Conservation (phyloP, 306 rosid genomes). For the Corylus americana region DNA sequence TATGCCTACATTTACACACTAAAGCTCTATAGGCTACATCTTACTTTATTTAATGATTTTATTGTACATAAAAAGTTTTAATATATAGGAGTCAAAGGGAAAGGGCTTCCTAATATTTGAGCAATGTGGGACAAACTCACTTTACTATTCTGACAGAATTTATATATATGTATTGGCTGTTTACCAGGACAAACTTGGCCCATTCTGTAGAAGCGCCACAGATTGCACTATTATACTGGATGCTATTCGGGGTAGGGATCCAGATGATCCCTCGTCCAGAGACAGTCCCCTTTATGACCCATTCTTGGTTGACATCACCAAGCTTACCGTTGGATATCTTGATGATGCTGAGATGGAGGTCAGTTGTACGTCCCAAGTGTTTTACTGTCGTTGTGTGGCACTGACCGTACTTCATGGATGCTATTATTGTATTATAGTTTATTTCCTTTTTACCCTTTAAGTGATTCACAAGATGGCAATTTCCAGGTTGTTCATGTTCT, state of each 20-base stretch:
- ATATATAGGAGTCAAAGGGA: too few species aligned
- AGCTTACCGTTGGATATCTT: slow-evolving; percentile 69
- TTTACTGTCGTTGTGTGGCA: slow-evolving; percentile 7
- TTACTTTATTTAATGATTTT: too few species aligned
- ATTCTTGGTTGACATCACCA: slow-evolving; percentile 56
- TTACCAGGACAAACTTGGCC: slow-evolving; percentile 76
- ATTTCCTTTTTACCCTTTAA: neutral
- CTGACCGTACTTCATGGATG: slow-evolving; percentile 13
- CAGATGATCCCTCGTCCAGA: slow-evolving; percentile 61
- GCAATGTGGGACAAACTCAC: too few species aligned
- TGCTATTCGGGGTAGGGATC: slow-evolving; percentile 69
- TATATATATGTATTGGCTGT: slow-evolving; percentile 23
- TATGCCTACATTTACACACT: too few species aligned
- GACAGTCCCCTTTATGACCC: slow-evolving; percentile 59
- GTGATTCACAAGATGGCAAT: slow-evolving; percentile 12
- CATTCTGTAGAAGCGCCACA: slow-evolving; percentile 66
- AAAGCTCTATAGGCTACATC: too few species aligned
- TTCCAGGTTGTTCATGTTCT: slow-evolving; percentile 64
- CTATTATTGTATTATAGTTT: neutral
- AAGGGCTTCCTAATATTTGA: too few species aligned
- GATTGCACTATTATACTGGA: slow-evolving; percentile 76
- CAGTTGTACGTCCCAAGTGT: slow-evolving; percentile 20
- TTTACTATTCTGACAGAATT: neutral
- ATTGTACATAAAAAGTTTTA: too few species aligned
- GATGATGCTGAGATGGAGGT: slow-evolving; percentile 82